These are phyloP conservation scores for Globisporangium iwayamae DNA, from an alignment of 352 stramenopile genomes.

Conservation along the genomic window DNA sequence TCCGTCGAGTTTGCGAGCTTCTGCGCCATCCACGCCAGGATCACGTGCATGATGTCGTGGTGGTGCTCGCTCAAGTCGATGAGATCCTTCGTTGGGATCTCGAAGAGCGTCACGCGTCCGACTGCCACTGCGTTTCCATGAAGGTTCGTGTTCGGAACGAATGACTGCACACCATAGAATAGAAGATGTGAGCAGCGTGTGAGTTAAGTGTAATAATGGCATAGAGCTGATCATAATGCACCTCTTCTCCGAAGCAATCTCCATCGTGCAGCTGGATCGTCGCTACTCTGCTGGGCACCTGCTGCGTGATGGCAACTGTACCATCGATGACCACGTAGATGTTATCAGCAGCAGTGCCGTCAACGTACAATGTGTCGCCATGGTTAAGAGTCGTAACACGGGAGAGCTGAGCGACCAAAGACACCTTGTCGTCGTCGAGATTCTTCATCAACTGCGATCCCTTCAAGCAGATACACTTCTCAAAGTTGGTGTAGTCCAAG, in stretches of 20 bases:
- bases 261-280: constrained; percentile 56
- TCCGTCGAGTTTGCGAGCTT: constrained; percentile 67
- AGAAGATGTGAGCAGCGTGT: neutral
- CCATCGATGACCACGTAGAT: constrained; percentile 77
- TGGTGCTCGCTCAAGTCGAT: constrained; percentile 78
- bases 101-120: constrained; percentile 61
- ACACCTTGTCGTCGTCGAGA: constrained; percentile 81
- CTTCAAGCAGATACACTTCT: constrained; percentile 85
- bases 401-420: constrained; percentile 66
- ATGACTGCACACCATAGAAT: constrained; percentile 39
- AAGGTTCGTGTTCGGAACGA: constrained; percentile 51
- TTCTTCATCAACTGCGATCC: constrained; percentile 81
- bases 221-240: constrained; percentile 14
- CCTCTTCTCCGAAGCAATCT: constrained; percentile 85
- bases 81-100: constrained; percentile 74
- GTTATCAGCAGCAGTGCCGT: constrained; percentile 36
- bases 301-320: constrained; percentile 45
- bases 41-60: constrained; percentile 78
- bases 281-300: constrained; percentile 13
- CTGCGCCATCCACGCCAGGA: constrained; percentile 75
- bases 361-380: constrained; percentile 48
- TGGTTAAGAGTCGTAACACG: constrained; percentile 60
- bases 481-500: constrained; percentile 71
- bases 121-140: constrained; percentile 40
- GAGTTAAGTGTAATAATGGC: neutral